Conservation (phyloP, 495 filamentous ascomycete genomes). For the Neurospora discreta region DNA sequence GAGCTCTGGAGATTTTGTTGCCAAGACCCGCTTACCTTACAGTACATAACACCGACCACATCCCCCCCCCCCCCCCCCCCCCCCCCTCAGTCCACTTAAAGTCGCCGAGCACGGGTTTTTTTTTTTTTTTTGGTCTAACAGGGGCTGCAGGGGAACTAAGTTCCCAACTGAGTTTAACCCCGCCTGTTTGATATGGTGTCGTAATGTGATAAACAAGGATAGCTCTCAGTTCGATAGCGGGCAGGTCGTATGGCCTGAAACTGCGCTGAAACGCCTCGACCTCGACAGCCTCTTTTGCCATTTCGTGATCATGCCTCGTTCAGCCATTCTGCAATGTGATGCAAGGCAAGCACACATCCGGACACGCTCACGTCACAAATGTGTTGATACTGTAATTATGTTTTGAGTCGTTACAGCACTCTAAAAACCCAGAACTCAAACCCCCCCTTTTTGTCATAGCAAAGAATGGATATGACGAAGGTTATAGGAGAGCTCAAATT, state of each 20-base stretch:
- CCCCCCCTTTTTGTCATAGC: neutral
- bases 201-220: neutral
- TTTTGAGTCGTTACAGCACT: neutral
- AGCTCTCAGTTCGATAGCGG: neutral
- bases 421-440: neutral
- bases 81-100: no score
- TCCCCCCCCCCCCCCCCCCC: no score
- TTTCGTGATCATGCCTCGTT: neutral
- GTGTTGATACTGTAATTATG: neutral
- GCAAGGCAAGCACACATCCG: neutral
- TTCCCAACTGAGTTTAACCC: neutral
- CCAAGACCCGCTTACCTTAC: no score
- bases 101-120: neutral
- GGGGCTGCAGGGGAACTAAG: neutral
- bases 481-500: neutral
- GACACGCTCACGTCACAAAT: neutral
- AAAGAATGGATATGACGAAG: neutral
- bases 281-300: neutral
- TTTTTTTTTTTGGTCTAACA: neutral
- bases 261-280: neutral
- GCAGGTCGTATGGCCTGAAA: neutral
- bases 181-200: neutral
- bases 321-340: neutral
- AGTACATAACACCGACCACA: no score
- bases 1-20: no score